Base-by-base conservation (phyloP, 2,329 filamentous ascomycete species). In the Hypoxylon sp. region DNA sequence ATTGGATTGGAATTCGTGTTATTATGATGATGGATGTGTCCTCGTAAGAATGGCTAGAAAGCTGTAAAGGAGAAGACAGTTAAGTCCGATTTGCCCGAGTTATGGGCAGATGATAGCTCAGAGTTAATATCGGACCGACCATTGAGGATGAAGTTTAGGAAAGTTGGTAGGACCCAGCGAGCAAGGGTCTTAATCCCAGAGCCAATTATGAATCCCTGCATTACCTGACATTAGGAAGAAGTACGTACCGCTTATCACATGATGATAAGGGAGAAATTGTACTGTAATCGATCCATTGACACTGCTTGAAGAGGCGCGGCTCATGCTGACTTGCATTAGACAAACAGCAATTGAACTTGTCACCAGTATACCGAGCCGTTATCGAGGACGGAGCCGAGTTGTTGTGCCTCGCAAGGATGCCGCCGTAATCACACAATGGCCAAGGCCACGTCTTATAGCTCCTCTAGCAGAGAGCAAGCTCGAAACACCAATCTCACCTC, bases 341-440 rank as follows among this genome's bases (percentile, higher is more conserved):
- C 27, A 48, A 12, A 37, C 16, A 55, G 30, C 19, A 46, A 62
- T 68, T 68, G 46, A 19, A 47, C 45, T 53, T 34, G 50, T 29
- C 29, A 34, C 14, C 55, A 48, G 55, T 25, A 54, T 21, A 27
- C 34, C 19, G 32, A 51, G 21, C 59, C 62, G 57, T 66, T 66
- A 30, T 56, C 53, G 48, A 68, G 55, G 51, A 64, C 60, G 56
- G 56, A 54, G 23, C 27, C 47, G 19, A 52, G 4, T 66, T 66
- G 23, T 51, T 37, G 25, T 46, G 19, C 56, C 64, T 60, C 65
- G 68, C 74, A 79, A 75, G 69, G 57, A 81, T 81, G 80, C 76
- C 76, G 70, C 74, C 75, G 61, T 75, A 75, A 77, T 80, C 77
- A 77, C 66, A 76, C 73, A 66, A 82, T 81, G 80, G 78, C 78